Evolutionary conservation across 78 protist species (phyloP).

Genomic region (Mastigamoeba balamuthi): DNA sequence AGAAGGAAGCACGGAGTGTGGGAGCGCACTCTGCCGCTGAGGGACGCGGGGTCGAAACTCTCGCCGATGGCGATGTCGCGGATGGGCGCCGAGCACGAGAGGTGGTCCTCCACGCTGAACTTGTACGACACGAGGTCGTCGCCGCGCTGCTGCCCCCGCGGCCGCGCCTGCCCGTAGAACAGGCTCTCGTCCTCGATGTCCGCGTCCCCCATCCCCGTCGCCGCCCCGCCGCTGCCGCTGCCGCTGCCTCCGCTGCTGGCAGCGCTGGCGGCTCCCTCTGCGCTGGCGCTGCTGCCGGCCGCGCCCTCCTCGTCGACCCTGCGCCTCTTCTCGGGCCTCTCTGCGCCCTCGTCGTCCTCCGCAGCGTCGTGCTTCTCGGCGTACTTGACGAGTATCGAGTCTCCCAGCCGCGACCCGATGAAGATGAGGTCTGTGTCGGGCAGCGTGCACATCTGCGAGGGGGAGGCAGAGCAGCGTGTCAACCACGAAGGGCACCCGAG

Average conservation of each 20-base stretch:
- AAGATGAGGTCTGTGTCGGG: conserved; percentile 17
- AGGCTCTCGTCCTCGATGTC: not conserved
- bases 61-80: not conserved
- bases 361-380: conserved; percentile 6
- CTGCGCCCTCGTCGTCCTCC: not conserved
- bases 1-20: no score
- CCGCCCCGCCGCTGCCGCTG: no score
- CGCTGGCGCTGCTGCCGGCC: not conserved
- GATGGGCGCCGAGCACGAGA: not conserved
- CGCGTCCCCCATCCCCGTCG: no score
- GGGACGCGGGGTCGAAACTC: no score
- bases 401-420: conserved; percentile 44
- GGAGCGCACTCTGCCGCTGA: no score
- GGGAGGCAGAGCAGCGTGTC: no score
- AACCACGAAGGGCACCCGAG: no score
- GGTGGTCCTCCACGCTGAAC: not conserved
- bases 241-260: no score
- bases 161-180: not conserved
- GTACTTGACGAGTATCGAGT: conserved; percentile 28
- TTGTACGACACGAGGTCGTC: not conserved
- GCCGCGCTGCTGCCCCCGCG: not conserved
- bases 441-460: conserved; percentile 11
- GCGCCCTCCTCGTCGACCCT: not conserved
- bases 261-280: no score
- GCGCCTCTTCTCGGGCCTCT: not conserved